Conservation (phyloP, 1,284 basidiomycete genomes). For the Sporisorium graminicola region DNA sequence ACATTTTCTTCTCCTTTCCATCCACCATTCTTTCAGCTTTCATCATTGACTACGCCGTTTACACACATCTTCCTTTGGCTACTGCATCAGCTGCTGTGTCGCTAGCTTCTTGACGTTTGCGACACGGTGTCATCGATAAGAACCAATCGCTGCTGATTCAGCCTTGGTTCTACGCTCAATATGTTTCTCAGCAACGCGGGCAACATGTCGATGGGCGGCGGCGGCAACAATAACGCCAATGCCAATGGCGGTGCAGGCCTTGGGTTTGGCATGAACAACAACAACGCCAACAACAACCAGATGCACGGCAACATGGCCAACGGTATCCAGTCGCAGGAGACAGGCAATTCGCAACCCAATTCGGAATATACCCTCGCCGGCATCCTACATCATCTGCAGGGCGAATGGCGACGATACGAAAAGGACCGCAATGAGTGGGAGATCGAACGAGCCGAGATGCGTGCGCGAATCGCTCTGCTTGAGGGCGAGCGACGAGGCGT, state of each 20-base stretch:
- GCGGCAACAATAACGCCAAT: constrained; percentile 30
- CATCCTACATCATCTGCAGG: constrained; percentile 96
- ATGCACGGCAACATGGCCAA: constrained; percentile 50
- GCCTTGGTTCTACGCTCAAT: constrained; percentile 5
- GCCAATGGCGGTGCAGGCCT: constrained; percentile 37
- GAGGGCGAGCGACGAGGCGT: constrained; percentile 96
- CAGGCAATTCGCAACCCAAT: constrained; percentile 32
- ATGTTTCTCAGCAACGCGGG: constrained; percentile 51
- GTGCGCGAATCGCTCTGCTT: constrained; percentile 96
- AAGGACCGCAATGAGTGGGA: constrained; percentile 99
- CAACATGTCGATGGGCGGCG: constrained; percentile 45
- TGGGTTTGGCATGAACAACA: constrained; percentile 43
- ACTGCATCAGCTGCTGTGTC: not conserved
- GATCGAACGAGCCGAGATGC: constrained; percentile 98
- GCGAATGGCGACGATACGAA: constrained; percentile 92
- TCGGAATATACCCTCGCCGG: constrained; percentile 80
- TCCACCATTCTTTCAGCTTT: not conserved
- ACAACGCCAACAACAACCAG: constrained; percentile 23
- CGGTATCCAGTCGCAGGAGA: constrained; percentile 47
- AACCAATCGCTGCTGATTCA: not conserved
- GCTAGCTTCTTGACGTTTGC: not conserved
- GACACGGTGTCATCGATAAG: not conserved
- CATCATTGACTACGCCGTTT: not conserved
- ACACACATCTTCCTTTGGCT: not conserved
- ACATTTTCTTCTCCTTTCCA: not conserved